Evolutionary conservation across 202 grass and related monocot species (phyloP).

Genomic region (Zizania palustris): DNA sequence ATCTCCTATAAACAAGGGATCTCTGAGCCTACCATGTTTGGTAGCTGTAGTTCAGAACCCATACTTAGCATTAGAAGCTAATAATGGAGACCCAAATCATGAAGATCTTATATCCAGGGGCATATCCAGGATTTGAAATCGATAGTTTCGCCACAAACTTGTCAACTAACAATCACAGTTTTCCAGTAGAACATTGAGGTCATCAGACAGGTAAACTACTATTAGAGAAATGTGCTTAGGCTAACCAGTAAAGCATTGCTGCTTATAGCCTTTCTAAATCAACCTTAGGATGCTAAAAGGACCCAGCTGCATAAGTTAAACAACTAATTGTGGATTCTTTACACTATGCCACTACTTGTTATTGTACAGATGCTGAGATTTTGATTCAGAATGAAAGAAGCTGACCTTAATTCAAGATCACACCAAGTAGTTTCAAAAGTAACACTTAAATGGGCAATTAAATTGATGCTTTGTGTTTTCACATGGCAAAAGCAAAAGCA

Average conservation of each 20-base stretch:
- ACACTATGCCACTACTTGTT: not conserved
- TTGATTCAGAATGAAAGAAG: conserved; percentile 2
- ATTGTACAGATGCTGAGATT: conserved; percentile 1
- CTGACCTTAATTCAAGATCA: conserved; percentile 21
- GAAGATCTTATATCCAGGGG: conserved; percentile 16
- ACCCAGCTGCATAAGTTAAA: conserved; percentile 20
- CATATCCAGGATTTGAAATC: too few species aligned
- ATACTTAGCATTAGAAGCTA: conserved; percentile 26
- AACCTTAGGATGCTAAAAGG: conserved; percentile 22
- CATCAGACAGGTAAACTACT: too few species aligned
- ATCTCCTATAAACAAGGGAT: not conserved
- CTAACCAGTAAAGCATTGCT: too few species aligned
- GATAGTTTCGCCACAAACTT: too few species aligned
- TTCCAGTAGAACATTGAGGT: too few species aligned
- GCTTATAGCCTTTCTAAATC: not conserved
- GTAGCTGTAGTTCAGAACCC: conserved; percentile 9
- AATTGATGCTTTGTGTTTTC: not conserved
- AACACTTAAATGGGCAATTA: not conserved
- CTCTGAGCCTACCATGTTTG: not conserved
- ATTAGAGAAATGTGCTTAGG: too few species aligned
- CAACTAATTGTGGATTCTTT: conserved; percentile 6
- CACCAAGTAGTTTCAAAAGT: conserved; percentile 18
- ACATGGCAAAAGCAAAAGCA: not conserved
- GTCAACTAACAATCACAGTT: too few species aligned
- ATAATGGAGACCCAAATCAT: conserved; percentile 38